Conservation (phyloP, 805 yeast species). For the Jamesozyma spencerorum region DNA sequence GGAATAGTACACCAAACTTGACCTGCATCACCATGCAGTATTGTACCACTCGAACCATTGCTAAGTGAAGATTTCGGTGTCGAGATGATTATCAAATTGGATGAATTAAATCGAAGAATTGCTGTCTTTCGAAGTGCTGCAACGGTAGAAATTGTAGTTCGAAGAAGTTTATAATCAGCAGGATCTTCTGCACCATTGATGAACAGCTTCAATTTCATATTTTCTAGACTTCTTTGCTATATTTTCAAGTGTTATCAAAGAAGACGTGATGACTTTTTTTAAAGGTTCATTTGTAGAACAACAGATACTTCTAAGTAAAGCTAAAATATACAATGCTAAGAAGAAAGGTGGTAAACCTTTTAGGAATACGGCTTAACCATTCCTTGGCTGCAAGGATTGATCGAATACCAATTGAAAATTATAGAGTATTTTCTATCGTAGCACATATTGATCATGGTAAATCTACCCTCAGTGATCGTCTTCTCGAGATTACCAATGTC, state of each 20-base stretch:
- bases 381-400: constrained; percentile 48
- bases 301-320: not conserved
- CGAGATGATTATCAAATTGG: constrained; percentile 24
- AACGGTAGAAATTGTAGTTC: constrained; percentile 25
- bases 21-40: constrained; percentile 23
- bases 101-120: constrained; percentile 26
- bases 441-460: constrained; percentile 93
- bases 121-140: constrained; percentile 28
- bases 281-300: too few species aligned
- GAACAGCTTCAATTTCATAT: constrained; percentile 25
- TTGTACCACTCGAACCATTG: constrained; percentile 9
- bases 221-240: too few species aligned
- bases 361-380: constrained; percentile 1
- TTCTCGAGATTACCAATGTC: constrained; percentile 82
- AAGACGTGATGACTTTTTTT: too few species aligned
- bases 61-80: constrained; percentile 18
- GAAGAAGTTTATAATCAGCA: constrained; percentile 26
- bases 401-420: constrained; percentile 73
- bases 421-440: constrained; percentile 85
- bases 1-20: constrained; percentile 30
- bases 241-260: too few species aligned
- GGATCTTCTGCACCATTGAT: constrained; percentile 24
- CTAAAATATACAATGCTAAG: not conserved
- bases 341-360: not conserved
- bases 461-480: constrained; percentile 80